Evolutionary conservation across 768 basidiomycete genomes (phyloP), one percentile per base, ranked within the genome.

Genomic region (Lactifluus hygrophoroides): DNA sequence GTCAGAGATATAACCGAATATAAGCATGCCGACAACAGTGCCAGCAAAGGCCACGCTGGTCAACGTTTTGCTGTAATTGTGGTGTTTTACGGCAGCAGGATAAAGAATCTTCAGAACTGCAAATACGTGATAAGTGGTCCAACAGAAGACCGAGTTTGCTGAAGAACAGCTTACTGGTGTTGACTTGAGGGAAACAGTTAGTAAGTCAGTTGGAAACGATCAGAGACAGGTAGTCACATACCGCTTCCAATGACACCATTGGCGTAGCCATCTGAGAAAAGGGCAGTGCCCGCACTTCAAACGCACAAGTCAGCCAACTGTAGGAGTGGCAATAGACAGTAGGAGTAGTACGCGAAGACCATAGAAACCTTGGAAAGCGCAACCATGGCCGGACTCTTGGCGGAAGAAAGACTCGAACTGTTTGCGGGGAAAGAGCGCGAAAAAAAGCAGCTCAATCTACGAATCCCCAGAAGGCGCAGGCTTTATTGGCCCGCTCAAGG

Each of bases 181-280:
- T 85, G 56, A 90, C 88, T 89, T 58, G 23, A 40, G 23, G n/a
- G 51, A 19, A 52, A 52, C n/a, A 53, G 32, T 38, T 40, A 37
- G 58, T 44, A n/a, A n/a, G n/a, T n/a, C n/a, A 35, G 58, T 46
- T 51, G 27, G 55, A 52, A 30, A 37, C 1, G 17, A 21, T 46
- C 25, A 17, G 25, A 23, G 49, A 37, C 28, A 30, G 10, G n/a
- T 17, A 10, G 51, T 0, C n/a, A 78, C 85, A 35, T 69, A 88
- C 88, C 87, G 69, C 69, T 77, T 58, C 88, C 87, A 64, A 92
- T 90, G 65, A 89, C 76, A 68, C 81, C 82, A 69, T 90, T 90
- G 23, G 88, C 85, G 68, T 90, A 92, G 86, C 89, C 90, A 69
- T 93, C 90, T 27, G 89, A 90, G 73, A 93, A 91, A 45, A 92